Percentiles rank a stretch among this genome's conserved stretches.
Evolutionary conservation across 2,329 filamentous ascomycete species (phyloP).

Genomic region (Hypoxylon sp.): DNA sequence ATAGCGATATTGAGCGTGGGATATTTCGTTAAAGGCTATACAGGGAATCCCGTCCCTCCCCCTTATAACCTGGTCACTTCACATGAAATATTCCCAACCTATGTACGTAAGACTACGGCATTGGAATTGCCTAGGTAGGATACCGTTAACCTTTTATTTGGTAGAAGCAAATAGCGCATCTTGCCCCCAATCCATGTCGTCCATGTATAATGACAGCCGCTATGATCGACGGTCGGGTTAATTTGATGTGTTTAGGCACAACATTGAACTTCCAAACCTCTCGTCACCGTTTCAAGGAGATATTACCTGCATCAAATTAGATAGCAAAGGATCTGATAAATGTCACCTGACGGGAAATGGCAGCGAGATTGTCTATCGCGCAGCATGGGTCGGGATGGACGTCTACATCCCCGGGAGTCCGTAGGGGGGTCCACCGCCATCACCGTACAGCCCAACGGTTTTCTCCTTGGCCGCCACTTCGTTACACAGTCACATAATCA

Average conservation of each 20-base stretch:
- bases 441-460: constrained; percentile 31
- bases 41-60: not conserved
- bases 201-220: constrained; percentile 24
- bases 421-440: constrained; percentile 41
- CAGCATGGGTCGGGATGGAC: constrained; percentile 48
- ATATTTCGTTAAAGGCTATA: constrained; percentile 11
- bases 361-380: constrained; percentile 45
- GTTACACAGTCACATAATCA: constrained; percentile 42
- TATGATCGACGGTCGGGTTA: constrained; percentile 44
- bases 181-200: constrained; percentile 17
- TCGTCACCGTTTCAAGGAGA: constrained; percentile 40
- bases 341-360: constrained; percentile 47
- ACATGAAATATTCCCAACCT: constrained; percentile 5
- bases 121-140: constrained; percentile 9
- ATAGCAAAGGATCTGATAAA: constrained; percentile 39
- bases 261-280: constrained; percentile 30
- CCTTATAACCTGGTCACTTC: constrained; percentile 3
- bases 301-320: constrained; percentile 41
- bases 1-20: constrained; percentile 15
- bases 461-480: constrained; percentile 29
- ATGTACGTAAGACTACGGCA: not conserved
- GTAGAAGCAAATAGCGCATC: constrained; percentile 17
- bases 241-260: constrained; percentile 37
- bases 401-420: constrained; percentile 45
- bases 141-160: constrained; percentile 7